phyloP scores from a whole-genome alignment of 2,329 filamentous ascomycete genomes.

The Aschersonia sp. region DNA sequence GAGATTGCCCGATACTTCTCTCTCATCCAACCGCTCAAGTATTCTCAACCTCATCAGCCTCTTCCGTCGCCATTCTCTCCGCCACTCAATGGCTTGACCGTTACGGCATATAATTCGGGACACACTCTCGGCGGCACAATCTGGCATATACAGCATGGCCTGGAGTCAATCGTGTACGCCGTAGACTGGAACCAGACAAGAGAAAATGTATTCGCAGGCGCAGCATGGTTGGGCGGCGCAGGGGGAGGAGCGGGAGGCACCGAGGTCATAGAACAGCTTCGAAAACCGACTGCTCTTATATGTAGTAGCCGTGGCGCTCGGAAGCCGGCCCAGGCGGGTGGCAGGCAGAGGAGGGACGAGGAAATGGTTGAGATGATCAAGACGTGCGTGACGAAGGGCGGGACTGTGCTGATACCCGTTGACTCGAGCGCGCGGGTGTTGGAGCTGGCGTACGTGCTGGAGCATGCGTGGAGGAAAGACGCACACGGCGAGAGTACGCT shows the following conservation, averaged over 20 bases:
- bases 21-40: constrained; percentile 82
- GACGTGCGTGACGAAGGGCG: constrained; percentile 63
- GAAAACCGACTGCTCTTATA: constrained; percentile 84
- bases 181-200: constrained; percentile 98
- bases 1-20: constrained; percentile 91
- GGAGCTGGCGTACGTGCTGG: constrained; percentile 81
- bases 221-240: constrained; percentile 79
- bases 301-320: constrained; percentile 78
- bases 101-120: constrained; percentile 93
- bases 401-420: constrained; percentile 83
- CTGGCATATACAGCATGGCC: constrained; percentile 94
- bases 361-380: constrained; percentile 71
- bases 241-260: constrained; percentile 64
- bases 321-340: constrained; percentile 52
- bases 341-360: constrained; percentile 72
- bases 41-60: constrained; percentile 90
- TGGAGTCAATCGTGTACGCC: constrained; percentile 94
- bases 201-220: constrained; percentile 86
- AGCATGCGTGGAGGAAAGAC: constrained; percentile 75
- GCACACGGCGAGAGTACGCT: constrained; percentile 34
- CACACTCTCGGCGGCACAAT: constrained; percentile 94
- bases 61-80: constrained; percentile 76
- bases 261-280: constrained; percentile 84
- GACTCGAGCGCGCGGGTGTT: constrained; percentile 92
- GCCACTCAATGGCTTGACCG: constrained; percentile 76